Conservation (phyloP, 495 filamentous ascomycete genomes). For the Collariella sp. region DNA sequence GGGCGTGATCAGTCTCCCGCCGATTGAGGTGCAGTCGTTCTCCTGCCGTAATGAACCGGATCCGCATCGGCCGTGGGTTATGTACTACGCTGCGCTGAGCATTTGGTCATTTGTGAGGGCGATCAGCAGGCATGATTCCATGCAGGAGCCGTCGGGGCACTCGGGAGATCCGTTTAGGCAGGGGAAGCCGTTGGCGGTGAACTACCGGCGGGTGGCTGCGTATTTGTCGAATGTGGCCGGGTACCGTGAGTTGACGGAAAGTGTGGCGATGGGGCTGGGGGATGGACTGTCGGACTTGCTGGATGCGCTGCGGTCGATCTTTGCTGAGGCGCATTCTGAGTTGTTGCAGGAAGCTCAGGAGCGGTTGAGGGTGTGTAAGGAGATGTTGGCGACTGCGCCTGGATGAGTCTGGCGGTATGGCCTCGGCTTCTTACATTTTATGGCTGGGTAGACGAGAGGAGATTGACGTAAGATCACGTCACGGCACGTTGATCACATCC, state of each 20-base stretch:
- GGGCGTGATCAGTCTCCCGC: slow-evolving; percentile 22
- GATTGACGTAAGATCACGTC: neutral
- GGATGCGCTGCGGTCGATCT: slow-evolving; percentile 33
- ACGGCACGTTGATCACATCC: no score
- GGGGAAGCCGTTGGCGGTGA: slow-evolving; percentile 20
- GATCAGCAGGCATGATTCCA: slow-evolving; percentile 49
- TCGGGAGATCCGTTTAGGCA: slow-evolving; percentile 8
- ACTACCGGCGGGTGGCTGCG: slow-evolving; percentile 27
- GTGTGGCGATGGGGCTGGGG: slow-evolving; percentile 23
- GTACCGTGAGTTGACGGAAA: slow-evolving; percentile 31
- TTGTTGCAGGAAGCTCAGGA: slow-evolving; percentile 37
- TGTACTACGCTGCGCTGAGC: slow-evolving; percentile 85
- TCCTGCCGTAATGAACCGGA: slow-evolving; percentile 79
- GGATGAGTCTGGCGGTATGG: slow-evolving; percentile 4
- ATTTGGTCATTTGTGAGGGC: slow-evolving; percentile 93
- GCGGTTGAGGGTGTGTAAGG: slow-evolving; percentile 35
- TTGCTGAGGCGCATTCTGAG: slow-evolving; percentile 38
- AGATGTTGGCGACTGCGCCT: slow-evolving; percentile 23
- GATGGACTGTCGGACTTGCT: slow-evolving; percentile 39
- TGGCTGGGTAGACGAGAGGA: neutral
- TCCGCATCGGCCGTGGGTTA: slow-evolving; percentile 89
- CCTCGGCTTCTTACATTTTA: neutral
- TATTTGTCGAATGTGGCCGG: slow-evolving; percentile 37
- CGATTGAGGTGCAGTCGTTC: slow-evolving; percentile 43
- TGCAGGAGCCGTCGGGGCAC: slow-evolving; percentile 16